A percentile compares a stretch with the other conserved stretches of the same genome.
Conservation (phyloP, 2,329 filamentous ascomycete genomes). For the Sporothrix dimorphospora region DNA sequence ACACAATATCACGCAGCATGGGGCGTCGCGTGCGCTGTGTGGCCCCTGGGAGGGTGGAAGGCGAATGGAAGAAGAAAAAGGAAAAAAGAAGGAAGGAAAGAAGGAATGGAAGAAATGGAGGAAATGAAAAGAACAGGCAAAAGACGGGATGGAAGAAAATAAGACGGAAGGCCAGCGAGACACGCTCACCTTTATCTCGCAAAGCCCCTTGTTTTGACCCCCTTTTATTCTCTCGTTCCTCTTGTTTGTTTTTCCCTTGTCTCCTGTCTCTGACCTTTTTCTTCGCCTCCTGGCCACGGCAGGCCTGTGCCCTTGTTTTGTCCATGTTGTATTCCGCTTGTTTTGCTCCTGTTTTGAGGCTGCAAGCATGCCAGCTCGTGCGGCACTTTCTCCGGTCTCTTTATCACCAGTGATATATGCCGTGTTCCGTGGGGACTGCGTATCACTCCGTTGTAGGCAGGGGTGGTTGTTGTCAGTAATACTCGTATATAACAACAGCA, state of each 20-base stretch:
- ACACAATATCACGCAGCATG: conserved; percentile 20
- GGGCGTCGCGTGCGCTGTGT: conserved; percentile 24
- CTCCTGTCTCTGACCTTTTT: background rate
- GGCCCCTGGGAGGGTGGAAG: background rate
- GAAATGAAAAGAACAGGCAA: background rate
- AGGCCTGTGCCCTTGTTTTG: conserved; percentile 20
- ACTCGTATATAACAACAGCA: conserved; percentile 9
- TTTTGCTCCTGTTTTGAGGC: conserved; percentile 13
- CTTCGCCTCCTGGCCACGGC: background rate
- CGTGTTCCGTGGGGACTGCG: background rate
- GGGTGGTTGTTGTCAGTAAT: background rate
- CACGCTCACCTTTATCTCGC: background rate
- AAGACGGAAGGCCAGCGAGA: conserved; percentile 25
- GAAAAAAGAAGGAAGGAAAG: background rate
- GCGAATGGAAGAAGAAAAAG: background rate
- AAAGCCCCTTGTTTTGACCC: conserved; percentile 20
- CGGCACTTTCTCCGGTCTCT: background rate
- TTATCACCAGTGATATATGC: background rate
- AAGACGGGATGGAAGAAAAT: conserved; percentile 26
- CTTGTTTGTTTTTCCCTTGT: background rate
- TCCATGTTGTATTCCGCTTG: background rate
- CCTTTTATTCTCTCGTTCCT: background rate
- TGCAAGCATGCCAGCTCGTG: conserved; percentile 8
- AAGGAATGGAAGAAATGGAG: background rate
- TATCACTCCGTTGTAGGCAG: background rate